Conservation (phyloP, 331 rosid species). For the Cydonia oblonga region DNA sequence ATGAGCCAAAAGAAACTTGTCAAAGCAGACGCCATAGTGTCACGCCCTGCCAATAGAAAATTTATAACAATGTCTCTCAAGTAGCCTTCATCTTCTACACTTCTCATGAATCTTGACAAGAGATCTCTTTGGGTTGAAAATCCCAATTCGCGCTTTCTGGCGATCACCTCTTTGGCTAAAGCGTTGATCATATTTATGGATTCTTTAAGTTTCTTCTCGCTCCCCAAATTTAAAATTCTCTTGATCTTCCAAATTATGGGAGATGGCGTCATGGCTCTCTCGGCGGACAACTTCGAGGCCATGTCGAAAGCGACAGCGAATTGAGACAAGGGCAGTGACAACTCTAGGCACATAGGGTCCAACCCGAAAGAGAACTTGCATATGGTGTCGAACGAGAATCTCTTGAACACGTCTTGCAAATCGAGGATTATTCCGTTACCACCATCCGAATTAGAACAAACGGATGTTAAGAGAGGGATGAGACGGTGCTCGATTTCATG, state of each 20-base stretch:
- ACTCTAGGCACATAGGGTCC: conserved; percentile 53
- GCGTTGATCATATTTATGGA: conserved; percentile 31
- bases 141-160: conserved; percentile 31
- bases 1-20: conserved; percentile 69
- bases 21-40: conserved; percentile 63
- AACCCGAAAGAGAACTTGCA: conserved; percentile 64
- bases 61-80: conserved; percentile 57
- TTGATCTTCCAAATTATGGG: conserved; percentile 62
- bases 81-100: conserved; percentile 37
- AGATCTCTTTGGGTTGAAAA: conserved; percentile 37
- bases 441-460: not conserved
- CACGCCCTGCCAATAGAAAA: conserved; percentile 69
- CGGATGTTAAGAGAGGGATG: conserved; percentile 32
- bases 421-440: conserved; percentile 24
- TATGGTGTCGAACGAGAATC: conserved; percentile 55
- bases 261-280: conserved; percentile 57
- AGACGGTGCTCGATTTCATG: conserved; percentile 41
- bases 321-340: conserved; percentile 42
- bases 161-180: conserved; percentile 55
- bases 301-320: conserved; percentile 52
- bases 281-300: conserved; percentile 61
- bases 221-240: conserved; percentile 42
- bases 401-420: conserved; percentile 52
- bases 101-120: conserved; percentile 55
- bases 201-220: conserved; percentile 36